Evolutionary conservation across 2,329 filamentous ascomycete genomes (phyloP), one percentile per base, ranked within the genome.

Genomic region (Cladosporium sp.): DNA sequence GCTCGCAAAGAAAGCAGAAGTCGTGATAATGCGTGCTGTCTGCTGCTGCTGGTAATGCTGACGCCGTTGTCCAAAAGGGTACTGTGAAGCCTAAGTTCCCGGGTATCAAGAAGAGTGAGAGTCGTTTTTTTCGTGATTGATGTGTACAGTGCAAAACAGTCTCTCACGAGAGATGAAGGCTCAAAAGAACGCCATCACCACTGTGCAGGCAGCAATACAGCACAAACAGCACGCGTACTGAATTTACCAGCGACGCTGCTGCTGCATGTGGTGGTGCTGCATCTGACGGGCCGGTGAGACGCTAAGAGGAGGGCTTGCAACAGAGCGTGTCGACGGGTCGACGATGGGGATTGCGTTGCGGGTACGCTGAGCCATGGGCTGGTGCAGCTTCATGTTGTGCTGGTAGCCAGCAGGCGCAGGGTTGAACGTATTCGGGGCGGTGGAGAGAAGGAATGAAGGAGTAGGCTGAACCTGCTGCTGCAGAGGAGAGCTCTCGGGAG

Each of bases 291-390:
- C 82, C 60, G 85, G 85, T 58, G 84, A 86, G 70, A 87, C 82
- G 64, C 83, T 86, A 63, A 88, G 88, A 25, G 93, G 91, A 66
- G 93, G 93, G 79, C 91, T 96, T 59, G 91, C 87, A 80, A 97
- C 88, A 70, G 92, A 86, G 71, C 94, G 92, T 59, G 93, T 97
- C 67, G 85, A 89, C 57, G 94, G 94, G 81, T 99, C 96, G 76
- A 97, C 90, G 74, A 99, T 99, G 60, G 93, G 93, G 66, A 97
- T 97, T 70, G 94, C 91, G 75, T 97, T 97, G 76, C 92, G 90
- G 60, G 88, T 86, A 67, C 94, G 90, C 64, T 92, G 90, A 62
- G 92, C 90, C 62, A 92, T 83, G 61, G 92, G 91, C 80, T 97
- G 93, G 77, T 96, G 91, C 63, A 95, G 82, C 79, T 96, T 97